Evolutionary conservation across 768 basidiomycete species (phyloP), one percentile per base, ranked within the genome.

Genomic region (Pleurotus giganteus): DNA sequence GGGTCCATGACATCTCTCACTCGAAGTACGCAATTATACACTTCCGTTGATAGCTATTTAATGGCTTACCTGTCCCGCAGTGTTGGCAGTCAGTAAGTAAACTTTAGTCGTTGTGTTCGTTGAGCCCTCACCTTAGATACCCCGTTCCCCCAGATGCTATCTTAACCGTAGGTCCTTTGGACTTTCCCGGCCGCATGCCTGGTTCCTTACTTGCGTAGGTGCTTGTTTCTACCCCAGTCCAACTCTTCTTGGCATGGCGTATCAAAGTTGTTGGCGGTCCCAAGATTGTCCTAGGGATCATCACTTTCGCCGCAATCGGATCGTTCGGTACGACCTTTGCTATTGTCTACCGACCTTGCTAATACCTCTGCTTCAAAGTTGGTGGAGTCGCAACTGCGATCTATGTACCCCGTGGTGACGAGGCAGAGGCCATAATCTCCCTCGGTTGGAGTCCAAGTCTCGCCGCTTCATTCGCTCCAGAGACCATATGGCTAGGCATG

Each of bases 211-310:
- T 6, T 47, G 24, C 5, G 4, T 29, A 68, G 65, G 60, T 59
- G 9, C 46, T 54, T 3, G 52, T 65, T 15, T 64, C 66, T 4
- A 58, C 62, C 3, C 63, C 64, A 1, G 63, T 66, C 0, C 66
- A 66, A 53, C 3, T 59, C 2, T 66, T 66, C 27, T 61, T 66
- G 11, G 60, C 64, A 0, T 61, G 60, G 58, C 47, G 64, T 4
- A 63, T 68, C 8, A 44, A 53, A 47, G 50, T 41, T 7, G 49
- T 68, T 13, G 61, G 58, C 9, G 34, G 55, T 9, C 61, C 58
- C 1, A 36, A 42, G 19, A 63, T 59, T 58, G 55, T 68, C 1
- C 47, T 62, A 15, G 21, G 27, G 15, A 1, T 60, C 17, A 57
- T 68, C 11, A 42, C 44, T 4, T 8, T 64, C 2, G 37, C 64